Evolutionary conservation across 495 filamentous ascomycete species (phyloP), one percentile per base, ranked within the genome.

Genomic region (Poronia punctata): DNA sequence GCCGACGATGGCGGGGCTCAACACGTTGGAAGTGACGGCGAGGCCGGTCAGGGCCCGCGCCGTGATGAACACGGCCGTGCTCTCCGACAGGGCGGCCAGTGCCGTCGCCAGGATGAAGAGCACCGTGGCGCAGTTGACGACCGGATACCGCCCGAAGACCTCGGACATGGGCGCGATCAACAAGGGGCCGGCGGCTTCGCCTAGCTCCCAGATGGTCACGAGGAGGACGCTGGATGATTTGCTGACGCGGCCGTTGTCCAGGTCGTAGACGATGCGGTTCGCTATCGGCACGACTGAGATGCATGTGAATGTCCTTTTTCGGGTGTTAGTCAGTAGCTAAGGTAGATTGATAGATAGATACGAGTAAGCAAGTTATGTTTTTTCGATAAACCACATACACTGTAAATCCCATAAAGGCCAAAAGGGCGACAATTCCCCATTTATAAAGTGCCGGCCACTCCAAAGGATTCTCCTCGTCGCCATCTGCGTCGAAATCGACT

Each of bases 81-180:
- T 66, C 21, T 53, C 48, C 20, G 61, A 63, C 7, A 66, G 37
- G 5, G 72, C 72, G 7, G 66, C 65, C 1, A 77, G 46, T 4
- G 64, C 46, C 8, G 64, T 64, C 18, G 62, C 61, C 7, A 59
- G 19, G 38, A 76, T 67, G 52, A 80, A 75, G 7, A 78, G 56
- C 1, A 56, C 32, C 45, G 76, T 78, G 30, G 67, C 66, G 15
- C 44, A 57, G 50, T 75, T 76, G 44, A 75, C 64, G 31, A 76
- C 70, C 0, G 68, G 63, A 45, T 70, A 68, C 1, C 78, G 70
- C 7, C 76, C 78, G 43, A 67, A 67, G 4, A 77, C 49, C 43
- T 80, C 76, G 5, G 68, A 74, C 1, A 80, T 56, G 0, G 76
- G 76, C 7, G 75, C 78, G 53, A 79, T 77, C 10, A 79, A 54